Evolutionary conservation across 495 filamentous ascomycete species (phyloP), one percentile per base, ranked within the genome.

Genomic region (Stereocaulon alpinum): DNA sequence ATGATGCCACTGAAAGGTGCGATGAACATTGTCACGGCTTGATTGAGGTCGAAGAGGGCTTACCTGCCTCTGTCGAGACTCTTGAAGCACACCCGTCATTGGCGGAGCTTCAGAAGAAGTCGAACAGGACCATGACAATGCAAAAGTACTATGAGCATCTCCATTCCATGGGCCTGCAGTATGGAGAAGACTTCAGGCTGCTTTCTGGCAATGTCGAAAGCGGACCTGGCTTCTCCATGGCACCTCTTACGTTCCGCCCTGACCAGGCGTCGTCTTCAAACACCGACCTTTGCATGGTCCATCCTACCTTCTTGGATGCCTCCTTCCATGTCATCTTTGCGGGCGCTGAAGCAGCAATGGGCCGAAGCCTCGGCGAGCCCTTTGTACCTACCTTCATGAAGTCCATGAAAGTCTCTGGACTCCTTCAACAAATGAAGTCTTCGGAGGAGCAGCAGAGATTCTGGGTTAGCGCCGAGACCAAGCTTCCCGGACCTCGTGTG

Each of bases 381-480:
- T 68, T 64, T 29, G 64, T 68, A 7, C 66, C 66, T 11, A 67
- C 66, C 40, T 68, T 68, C 58, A 52, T 68, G 41, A 52, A 57
- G 32, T 61, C 56, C 7, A 57, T 68, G 52, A 68, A 61, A 22
- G 43, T 67, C 18, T 67, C 65, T 3, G 65, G 65, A 30, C 48
- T 65, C 34, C 52, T 64, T 7, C 49, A 37, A 32, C 53, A 58
- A 6, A 40, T 60, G 52, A 56, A 50, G 27, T 27, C 27, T 22
- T 58, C 53, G 3, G 58, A 54, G 11, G 59, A 53, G 15, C 56
- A 55, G 18, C 60, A 60, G 47, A 45, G 47, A 17, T 59, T 67
- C 20, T 57, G 60, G 60, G 65, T 62, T 6, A 54, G 43, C 50
- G 42, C 65, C 12, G 43, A 66, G 4, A 63, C 65, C 24, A 59